These are phyloP conservation scores for Zygoascus biomembranicola DNA, from an alignment of 805 yeast genomes.

Conservation along the genomic window DNA sequence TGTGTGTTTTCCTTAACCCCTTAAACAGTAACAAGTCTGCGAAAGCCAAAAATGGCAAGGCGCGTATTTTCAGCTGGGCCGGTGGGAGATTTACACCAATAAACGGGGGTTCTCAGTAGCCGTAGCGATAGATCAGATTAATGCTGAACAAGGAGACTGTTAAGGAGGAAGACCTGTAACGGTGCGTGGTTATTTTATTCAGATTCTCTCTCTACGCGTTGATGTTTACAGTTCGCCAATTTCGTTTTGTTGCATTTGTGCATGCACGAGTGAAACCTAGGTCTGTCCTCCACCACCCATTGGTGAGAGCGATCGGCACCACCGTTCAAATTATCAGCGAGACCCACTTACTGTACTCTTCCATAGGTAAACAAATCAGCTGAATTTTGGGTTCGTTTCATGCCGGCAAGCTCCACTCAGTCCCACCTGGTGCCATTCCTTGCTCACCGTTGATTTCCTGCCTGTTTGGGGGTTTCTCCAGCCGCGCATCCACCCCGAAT, in stretches of 20 bases:
- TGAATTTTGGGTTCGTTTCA: background rate
- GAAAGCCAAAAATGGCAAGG: too few species aligned
- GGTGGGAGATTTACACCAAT: too few species aligned
- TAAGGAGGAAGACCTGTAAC: too few species aligned
- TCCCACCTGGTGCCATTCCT: background rate
- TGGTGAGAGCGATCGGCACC: background rate
- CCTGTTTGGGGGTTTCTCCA: background rate
- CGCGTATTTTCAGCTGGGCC: too few species aligned
- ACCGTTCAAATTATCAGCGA: background rate
- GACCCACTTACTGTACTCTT: background rate
- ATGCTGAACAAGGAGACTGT: too few species aligned
- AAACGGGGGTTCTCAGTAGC: too few species aligned
- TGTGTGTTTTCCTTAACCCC: background rate
- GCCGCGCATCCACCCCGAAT: background rate
- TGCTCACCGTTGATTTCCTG: background rate
- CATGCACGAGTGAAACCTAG: background rate
- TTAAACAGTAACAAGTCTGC: background rate
- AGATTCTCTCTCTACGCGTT: background rate
- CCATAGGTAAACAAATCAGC: background rate
- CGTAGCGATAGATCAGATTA: too few species aligned
- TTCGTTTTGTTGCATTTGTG: background rate
- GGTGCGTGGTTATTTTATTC: too few species aligned
- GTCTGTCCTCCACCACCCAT: too few species aligned
- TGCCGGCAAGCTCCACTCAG: background rate
- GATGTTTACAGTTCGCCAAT: background rate